Conservation (phyloP, 1,284 basidiomycete species). For the Trichosporon asahii region DNA sequence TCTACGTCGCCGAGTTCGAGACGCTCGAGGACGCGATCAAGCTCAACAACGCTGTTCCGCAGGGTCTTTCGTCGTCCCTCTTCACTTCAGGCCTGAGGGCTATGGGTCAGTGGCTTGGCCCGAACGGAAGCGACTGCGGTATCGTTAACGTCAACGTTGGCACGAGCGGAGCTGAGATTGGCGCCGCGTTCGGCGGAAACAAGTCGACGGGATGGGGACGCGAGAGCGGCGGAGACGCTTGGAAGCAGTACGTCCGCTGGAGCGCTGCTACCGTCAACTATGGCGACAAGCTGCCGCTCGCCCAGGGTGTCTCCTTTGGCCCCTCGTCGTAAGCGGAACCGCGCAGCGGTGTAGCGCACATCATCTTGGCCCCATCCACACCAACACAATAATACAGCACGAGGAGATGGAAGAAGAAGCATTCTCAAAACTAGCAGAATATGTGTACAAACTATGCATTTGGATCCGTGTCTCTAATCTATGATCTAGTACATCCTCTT, state of each 20-base stretch:
- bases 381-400: not conserved
- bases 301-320: constrained; percentile 83
- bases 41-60: constrained; percentile 89
- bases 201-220: constrained; percentile 82
- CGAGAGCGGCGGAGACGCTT: constrained; percentile 92
- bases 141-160: constrained; percentile 90
- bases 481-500: not conserved
- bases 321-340: constrained; percentile 13
- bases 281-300: constrained; percentile 78
- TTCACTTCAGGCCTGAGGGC: constrained; percentile 82
- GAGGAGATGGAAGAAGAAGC: not conserved
- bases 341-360: no score
- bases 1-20: constrained; percentile 85
- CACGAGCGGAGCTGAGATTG: constrained; percentile 91
- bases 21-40: constrained; percentile 83
- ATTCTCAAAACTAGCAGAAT: not conserved
- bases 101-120: constrained; percentile 87
- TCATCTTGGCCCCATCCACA: no score
- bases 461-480: not conserved
- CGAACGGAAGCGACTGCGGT: constrained; percentile 76
- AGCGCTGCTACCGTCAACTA: constrained; percentile 81
- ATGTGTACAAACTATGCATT: constrained; percentile 4
- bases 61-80: constrained; percentile 78
- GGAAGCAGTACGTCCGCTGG: constrained; percentile 67
- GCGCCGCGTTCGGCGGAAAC: constrained; percentile 87